Evolutionary conservation across 1,284 basidiomycete species (phyloP), one percentile per base, ranked within the genome.

Genomic region (Ceratobasidium theobromae): DNA sequence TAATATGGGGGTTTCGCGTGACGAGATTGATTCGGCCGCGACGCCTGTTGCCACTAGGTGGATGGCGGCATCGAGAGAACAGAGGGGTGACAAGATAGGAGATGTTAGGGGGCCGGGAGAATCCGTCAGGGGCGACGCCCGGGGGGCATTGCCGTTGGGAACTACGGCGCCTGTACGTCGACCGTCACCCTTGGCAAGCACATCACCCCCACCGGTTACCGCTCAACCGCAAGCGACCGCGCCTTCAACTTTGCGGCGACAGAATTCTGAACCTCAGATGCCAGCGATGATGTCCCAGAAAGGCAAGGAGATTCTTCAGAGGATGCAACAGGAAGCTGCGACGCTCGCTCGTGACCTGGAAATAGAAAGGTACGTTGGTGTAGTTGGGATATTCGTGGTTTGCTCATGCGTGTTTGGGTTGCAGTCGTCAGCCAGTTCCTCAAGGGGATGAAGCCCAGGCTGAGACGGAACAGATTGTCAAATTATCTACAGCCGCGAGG

Each of bases 401-500:
- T 52, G 25, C 49, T 30, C 3, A 52, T 6, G 25, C 16, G 16
- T 6, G 4, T 4, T 32, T 28, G 11, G 6, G 9, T 27, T 21
- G 1, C 40, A 62, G 58, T 28, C 45, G 21, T 5, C 21, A 1
- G 1, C 45, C 32, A 5, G 46, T 51, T 14, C 58, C 58, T 3
- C 45, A 62, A 38, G 45, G 30, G 11, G 46, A 62, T 21, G 33
- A 21, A 14, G 46, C 11, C 21, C 45, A 62, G 23, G 54, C 18
- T 21, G 54, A 57, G 23, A 62, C 58, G 12, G 58, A 62, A 1
- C 58, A 62, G 25, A 62, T 62, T 21, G 58, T 62, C 16, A 33
- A 51, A 21, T 27, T 62, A 21, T 62, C 58, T 38, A 28, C 58
- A 14, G 33, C 58, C 16, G 58, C 58, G 1, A 9, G 58, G 23